A percentile compares a stretch with the other conserved stretches of the same genome.
Conservation (phyloP, 805 yeast genomes). For the Ogataea allantospora region DNA sequence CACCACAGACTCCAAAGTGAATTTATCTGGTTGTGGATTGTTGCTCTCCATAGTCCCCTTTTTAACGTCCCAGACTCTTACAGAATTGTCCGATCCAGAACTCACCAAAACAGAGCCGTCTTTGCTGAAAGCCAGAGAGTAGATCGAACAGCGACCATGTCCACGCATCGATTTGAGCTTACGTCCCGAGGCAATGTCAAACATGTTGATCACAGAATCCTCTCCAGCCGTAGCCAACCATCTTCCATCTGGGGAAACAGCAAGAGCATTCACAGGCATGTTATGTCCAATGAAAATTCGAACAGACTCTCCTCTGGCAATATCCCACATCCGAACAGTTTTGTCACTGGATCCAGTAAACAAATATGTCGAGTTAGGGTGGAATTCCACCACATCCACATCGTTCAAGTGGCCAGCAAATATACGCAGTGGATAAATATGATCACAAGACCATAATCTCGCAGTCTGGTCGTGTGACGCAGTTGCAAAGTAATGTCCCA, state of each 20-base stretch:
- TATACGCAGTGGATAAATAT: slow-evolving; percentile 90
- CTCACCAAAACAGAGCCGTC: slow-evolving; percentile 90
- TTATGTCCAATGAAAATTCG: slow-evolving; percentile 91
- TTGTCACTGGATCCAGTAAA: slow-evolving; percentile 95
- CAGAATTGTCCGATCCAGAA: slow-evolving; percentile 89
- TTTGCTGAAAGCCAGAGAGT: slow-evolving; percentile 77
- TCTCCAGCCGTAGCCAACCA: slow-evolving; percentile 96
- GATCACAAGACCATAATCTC: slow-evolving; percentile 96
- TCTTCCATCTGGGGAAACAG: slow-evolving; percentile 95
- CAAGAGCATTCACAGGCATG: slow-evolving; percentile 80
- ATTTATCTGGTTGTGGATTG: slow-evolving; percentile 65
- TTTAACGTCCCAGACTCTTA: slow-evolving; percentile 94
- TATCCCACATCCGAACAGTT: slow-evolving; percentile 98
- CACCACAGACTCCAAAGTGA: slow-evolving; percentile 34
- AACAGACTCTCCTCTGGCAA: slow-evolving; percentile 82
- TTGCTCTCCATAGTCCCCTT: slow-evolving; percentile 78
- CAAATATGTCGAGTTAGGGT: slow-evolving; percentile 92
- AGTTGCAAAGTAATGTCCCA: slow-evolving; percentile 97
- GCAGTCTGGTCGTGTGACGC: slow-evolving; percentile 98
- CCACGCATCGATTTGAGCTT: slow-evolving; percentile 90
- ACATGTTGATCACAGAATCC: slow-evolving; percentile 80
- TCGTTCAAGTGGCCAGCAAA: slow-evolving; percentile 98
- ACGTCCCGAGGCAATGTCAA: slow-evolving; percentile 94
- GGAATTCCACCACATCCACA: slow-evolving; percentile 92
- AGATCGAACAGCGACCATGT: slow-evolving; percentile 83